A percentile compares a stretch with the other conserved stretches of the same genome.
Evolutionary conservation across 1,284 basidiomycete genomes (phyloP).

Genomic region (Trametes sp.): DNA sequence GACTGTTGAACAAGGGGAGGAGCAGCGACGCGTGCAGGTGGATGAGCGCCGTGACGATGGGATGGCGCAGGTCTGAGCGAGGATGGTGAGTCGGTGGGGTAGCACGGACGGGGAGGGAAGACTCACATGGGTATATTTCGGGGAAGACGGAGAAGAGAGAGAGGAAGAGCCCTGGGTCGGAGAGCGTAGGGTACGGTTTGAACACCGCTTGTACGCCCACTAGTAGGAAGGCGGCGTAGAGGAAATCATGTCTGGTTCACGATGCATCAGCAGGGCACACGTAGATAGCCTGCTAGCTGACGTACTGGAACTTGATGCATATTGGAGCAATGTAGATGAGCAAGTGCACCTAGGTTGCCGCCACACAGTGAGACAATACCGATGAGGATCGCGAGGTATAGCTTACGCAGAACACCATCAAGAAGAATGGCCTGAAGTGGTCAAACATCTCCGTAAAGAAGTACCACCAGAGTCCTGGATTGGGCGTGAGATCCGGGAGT

Average conservation of each 20-base stretch:
- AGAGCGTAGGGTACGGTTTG: conserved; percentile 92
- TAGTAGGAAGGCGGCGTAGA: conserved; percentile 83
- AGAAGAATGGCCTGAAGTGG: conserved; percentile 95
- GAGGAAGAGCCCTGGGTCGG: conserved; percentile 88
- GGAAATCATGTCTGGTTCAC: conserved; percentile 74
- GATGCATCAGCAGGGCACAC: background rate
- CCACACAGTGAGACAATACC: too few species aligned
- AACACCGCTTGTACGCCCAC: conserved; percentile 84
- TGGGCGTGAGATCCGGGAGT: conserved; percentile 90
- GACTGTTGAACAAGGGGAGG: conserved; percentile 89
- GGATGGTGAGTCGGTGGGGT: background rate
- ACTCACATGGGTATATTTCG: conserved; percentile 83
- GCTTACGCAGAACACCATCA: conserved; percentile 92
- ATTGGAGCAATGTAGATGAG: conserved; percentile 87
- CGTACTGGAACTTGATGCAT: conserved; percentile 87
- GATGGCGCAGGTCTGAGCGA: conserved; percentile 81
- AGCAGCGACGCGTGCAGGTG: conserved; percentile 89
- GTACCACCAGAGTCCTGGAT: conserved; percentile 98
- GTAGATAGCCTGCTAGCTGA: conserved; percentile 1
- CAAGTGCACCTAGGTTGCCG: conserved; percentile 74
- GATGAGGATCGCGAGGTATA: background rate
- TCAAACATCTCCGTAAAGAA: conserved; percentile 99
- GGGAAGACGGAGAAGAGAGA: conserved; percentile 86
- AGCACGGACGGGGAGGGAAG: conserved; percentile 3
- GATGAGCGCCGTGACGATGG: conserved; percentile 85